phyloP scores from a whole-genome alignment of 1,139 yeast genomes.

The Wickerhamiella pararugosa region DNA sequence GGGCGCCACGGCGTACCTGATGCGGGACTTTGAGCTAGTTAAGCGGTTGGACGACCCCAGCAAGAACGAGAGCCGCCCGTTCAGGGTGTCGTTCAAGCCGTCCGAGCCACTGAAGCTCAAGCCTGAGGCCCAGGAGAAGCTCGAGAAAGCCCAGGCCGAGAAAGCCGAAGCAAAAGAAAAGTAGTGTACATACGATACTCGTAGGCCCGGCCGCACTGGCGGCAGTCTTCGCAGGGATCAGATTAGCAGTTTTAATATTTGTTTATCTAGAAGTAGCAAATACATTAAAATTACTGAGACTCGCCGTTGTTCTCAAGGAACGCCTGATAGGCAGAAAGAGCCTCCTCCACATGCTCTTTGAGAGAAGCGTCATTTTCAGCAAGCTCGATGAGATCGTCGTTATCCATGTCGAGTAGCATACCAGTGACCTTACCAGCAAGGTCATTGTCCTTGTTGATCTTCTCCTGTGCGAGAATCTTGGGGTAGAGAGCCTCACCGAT shows the following conservation, averaged over 20 bases:
- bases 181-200: neutral
- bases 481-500: slow-evolving; percentile 97
- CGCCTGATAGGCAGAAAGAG: slow-evolving; percentile 53
- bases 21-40: slow-evolving; percentile 25
- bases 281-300: neutral
- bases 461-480: slow-evolving; percentile 80
- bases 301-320: slow-evolving; percentile 22
- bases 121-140: slow-evolving; percentile 21
- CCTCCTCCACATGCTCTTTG: slow-evolving; percentile 88
- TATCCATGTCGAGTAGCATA: slow-evolving; percentile 94
- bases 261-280: neutral
- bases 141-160: slow-evolving; percentile 8
- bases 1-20: slow-evolving; percentile 19
- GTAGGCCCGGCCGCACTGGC: too few species aligned
- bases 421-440: slow-evolving; percentile 99
- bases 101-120: slow-evolving; percentile 25
- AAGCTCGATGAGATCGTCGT: slow-evolving; percentile 76
- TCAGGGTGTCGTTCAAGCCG: slow-evolving; percentile 24
- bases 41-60: slow-evolving; percentile 22
- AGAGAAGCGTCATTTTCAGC: slow-evolving; percentile 75
- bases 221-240: too few species aligned
- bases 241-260: neutral
- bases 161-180: neutral
- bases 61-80: slow-evolving; percentile 16
- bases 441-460: slow-evolving; percentile 66